phyloP scores from a whole-genome alignment of 805 yeast species.

The Kuraishia molischiana region DNA sequence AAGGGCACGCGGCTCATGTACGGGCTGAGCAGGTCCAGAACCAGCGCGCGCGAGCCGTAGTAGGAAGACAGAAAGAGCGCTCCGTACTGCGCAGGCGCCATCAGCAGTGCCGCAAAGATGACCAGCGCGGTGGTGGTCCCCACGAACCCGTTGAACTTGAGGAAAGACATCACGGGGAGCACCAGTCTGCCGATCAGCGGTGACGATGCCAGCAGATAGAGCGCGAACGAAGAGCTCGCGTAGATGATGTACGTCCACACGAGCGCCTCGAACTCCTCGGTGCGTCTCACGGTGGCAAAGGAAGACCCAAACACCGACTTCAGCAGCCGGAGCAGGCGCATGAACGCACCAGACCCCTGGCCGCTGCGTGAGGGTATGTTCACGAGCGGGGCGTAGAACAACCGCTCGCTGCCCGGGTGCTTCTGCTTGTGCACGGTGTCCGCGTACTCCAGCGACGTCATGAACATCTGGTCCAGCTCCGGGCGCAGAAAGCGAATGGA shows the following conservation, averaged over 20 bases:
- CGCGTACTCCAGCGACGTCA: slow-evolving; percentile 25
- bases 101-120: slow-evolving; percentile 23
- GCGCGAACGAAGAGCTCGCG: slow-evolving; percentile 17
- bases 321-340: neutral
- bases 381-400: slow-evolving; percentile 8
- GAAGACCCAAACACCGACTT: neutral
- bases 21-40: slow-evolving; percentile 37
- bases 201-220: slow-evolving; percentile 24
- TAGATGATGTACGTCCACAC: slow-evolving; percentile 16
- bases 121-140: slow-evolving; percentile 35
- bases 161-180: slow-evolving; percentile 32
- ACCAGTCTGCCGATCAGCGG: slow-evolving; percentile 33
- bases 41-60: slow-evolving; percentile 35
- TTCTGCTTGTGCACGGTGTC: slow-evolving; percentile 26
- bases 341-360: neutral
- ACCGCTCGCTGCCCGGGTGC: slow-evolving; percentile 25
- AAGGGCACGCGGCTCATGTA: slow-evolving; percentile 39
- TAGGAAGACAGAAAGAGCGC: slow-evolving; percentile 29
- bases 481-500: slow-evolving; percentile 24
- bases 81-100: slow-evolving; percentile 25
- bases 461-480: slow-evolving; percentile 30
- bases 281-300: neutral
- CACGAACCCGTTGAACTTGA: slow-evolving; percentile 29
- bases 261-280: slow-evolving; percentile 10
- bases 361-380: neutral